Percentiles rank a stretch among this genome's conserved stretches.
Evolutionary conservation across 208 protist genomes (phyloP).

Genomic region (Leishmania martiniquensis): DNA sequence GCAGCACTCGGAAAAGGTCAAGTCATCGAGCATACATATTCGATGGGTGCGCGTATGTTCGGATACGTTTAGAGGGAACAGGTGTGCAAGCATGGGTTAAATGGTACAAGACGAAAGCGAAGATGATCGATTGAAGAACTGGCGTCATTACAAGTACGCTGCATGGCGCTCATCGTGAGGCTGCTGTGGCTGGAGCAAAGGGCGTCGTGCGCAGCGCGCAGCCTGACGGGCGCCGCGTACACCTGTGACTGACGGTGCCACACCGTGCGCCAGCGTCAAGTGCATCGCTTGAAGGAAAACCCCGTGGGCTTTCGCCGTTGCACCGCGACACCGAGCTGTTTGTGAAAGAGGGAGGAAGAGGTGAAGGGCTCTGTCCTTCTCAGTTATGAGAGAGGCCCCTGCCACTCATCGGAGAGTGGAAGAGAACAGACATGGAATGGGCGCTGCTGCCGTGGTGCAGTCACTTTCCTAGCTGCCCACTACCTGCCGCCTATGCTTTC

Average conservation of each 20-base stretch:
- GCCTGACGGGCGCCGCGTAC: not conserved
- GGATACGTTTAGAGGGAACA: not conserved
- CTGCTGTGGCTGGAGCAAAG: not conserved
- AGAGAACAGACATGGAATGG: not conserved
- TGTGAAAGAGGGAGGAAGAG: not conserved
- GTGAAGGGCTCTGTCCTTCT: not conserved
- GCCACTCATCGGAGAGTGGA: not conserved
- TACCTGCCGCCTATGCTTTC: not conserved
- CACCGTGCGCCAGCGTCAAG: not conserved
- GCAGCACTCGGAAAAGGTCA: not conserved
- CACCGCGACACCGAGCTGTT: not conserved
- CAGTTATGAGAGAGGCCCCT: not conserved
- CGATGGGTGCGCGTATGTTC: not conserved
- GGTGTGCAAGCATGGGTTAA: not conserved
- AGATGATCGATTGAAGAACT: not conserved
- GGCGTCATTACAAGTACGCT: not conserved
- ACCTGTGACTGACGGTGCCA: not conserved
- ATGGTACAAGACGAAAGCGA: not conserved
- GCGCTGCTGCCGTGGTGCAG: not conserved
- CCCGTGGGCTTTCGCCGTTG: not conserved
- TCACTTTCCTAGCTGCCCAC: not conserved
- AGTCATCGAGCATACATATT: too few species aligned
- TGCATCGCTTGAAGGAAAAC: not conserved
- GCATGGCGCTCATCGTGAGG: too few species aligned
- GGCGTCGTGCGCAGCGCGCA: not conserved